A percentile compares a stretch with the other conserved stretches of the same genome.
phyloP scores from a whole-genome alignment of 2,329 filamentous ascomycete species.

The Apiospora phragmitis region DNA sequence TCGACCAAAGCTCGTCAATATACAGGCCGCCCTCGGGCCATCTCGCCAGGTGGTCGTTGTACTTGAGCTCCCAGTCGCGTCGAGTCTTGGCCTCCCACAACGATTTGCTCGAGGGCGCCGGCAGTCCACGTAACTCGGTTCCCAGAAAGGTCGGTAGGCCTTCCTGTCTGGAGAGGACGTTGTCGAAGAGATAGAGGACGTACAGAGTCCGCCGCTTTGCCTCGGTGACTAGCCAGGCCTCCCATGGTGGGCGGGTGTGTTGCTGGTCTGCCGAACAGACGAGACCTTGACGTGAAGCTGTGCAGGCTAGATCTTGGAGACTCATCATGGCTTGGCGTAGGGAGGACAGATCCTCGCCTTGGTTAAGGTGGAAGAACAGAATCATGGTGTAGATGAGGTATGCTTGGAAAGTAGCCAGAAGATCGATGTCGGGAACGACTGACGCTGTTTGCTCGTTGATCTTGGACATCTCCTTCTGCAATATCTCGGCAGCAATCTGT shows the following conservation, averaged over 20 bases:
- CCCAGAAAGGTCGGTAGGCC: slow-evolving; percentile 48
- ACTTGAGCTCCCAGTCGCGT: slow-evolving; percentile 42
- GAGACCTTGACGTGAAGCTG: slow-evolving; percentile 40
- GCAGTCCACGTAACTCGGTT: slow-evolving; percentile 46
- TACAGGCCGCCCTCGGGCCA: slow-evolving; percentile 43
- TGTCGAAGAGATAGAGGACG: slow-evolving; percentile 55
- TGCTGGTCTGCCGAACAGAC: slow-evolving; percentile 42
- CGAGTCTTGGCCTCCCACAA: slow-evolving; percentile 44
- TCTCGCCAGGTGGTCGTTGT: slow-evolving; percentile 41
- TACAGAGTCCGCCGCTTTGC: slow-evolving; percentile 53
- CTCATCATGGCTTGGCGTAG: slow-evolving; percentile 47
- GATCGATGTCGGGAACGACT: slow-evolving; percentile 28
- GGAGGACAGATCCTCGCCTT: slow-evolving; percentile 26
- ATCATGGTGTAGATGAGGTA: slow-evolving; percentile 54
- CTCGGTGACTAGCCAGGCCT: slow-evolving; percentile 53
- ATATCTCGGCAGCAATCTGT: slow-evolving; percentile 30
- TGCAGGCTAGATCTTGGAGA: slow-evolving; percentile 50
- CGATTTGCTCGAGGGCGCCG: slow-evolving; percentile 39
- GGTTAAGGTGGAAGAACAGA: slow-evolving; percentile 40
- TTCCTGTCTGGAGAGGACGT: slow-evolving; percentile 44
- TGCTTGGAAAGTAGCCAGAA: slow-evolving; percentile 50
- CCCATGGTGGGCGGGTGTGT: slow-evolving; percentile 46
- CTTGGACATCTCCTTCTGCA: slow-evolving; percentile 44
- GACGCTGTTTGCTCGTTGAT: slow-evolving; percentile 31
- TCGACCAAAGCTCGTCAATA: slow-evolving; percentile 54